These are phyloP conservation scores for Metschnikowia amazonensis DNA, from an alignment of 805 yeast species.

Conservation along the genomic window DNA sequence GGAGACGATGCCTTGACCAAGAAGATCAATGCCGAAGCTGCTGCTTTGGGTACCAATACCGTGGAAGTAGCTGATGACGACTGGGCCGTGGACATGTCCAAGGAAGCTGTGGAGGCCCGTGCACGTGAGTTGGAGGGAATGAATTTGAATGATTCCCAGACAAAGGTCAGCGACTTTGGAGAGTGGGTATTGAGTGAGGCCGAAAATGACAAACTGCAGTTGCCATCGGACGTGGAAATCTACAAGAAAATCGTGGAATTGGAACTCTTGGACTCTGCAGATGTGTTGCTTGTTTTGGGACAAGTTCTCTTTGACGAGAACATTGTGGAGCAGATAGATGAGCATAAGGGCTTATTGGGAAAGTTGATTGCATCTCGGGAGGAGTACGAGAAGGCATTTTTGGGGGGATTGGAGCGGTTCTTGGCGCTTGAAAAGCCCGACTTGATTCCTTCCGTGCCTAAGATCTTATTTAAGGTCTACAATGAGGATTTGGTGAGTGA, in stretches of 20 bases:
- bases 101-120: conserved; percentile 91
- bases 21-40: conserved; percentile 81
- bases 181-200: conserved; percentile 69
- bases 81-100: conserved; percentile 97
- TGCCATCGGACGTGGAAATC: conserved; percentile 84
- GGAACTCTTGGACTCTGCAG: conserved; percentile 65
- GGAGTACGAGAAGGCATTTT: conserved; percentile 78
- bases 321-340: conserved; percentile 65
- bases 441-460: conserved; percentile 70
- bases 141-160: conserved; percentile 42
- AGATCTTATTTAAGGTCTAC: conserved; percentile 75
- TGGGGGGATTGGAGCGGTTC: conserved; percentile 95
- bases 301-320: conserved; percentile 82
- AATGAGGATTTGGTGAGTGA: conserved; percentile 82
- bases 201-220: conserved; percentile 51
- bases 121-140: conserved; percentile 80
- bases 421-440: conserved; percentile 74
- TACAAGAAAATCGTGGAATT: conserved; percentile 84
- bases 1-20: conserved; percentile 74
- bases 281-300: conserved; percentile 86
- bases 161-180: conserved; percentile 73
- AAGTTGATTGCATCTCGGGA: conserved; percentile 62
- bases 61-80: conserved; percentile 81
- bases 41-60: conserved; percentile 49
- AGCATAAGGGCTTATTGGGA: conserved; percentile 77